A percentile compares a stretch with the other conserved stretches of the same genome.
Evolutionary conservation across 441 rosid species (phyloP).

Genomic region (Bocquillonia castaneifolia): DNA sequence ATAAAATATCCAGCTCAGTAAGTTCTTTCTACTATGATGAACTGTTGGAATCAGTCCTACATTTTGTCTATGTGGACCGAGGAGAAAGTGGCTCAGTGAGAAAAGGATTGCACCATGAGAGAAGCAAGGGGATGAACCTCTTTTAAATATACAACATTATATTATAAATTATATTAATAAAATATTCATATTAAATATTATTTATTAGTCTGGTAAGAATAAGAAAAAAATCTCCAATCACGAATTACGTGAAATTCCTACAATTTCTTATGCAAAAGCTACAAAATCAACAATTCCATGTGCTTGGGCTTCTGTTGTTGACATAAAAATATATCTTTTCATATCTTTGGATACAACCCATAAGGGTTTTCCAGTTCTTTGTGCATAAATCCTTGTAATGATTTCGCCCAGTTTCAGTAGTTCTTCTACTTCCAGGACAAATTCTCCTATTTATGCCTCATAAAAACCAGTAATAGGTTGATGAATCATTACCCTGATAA

Average conservation of each 20-base stretch:
- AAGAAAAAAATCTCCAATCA: constrained; percentile 12
- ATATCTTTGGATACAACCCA: constrained; percentile 8
- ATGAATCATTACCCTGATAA: no score
- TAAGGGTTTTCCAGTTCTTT: constrained; percentile 3
- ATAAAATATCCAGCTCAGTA: no score
- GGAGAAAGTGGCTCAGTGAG: neutral
- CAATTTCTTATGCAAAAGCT: neutral
- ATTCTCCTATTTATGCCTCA: neutral
- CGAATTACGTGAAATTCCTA: neutral
- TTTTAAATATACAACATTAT: neutral
- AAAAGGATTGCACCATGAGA: neutral
- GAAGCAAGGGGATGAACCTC: neutral
- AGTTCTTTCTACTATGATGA: constrained; percentile 3
- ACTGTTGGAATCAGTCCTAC: neutral
- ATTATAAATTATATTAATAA: no score
- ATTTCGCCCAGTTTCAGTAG: neutral
- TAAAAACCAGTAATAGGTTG: neutral
- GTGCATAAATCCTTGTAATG: neutral
- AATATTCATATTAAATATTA: neutral
- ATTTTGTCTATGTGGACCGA: neutral
- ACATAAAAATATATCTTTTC: constrained; percentile 8
- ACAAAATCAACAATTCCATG: constrained; percentile 2
- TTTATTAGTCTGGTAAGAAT: neutral
- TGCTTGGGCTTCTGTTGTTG: constrained; percentile 11
- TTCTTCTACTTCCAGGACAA: neutral